Conservation (phyloP, 169 alveolate species). For the Eimeria necatrix region DNA sequence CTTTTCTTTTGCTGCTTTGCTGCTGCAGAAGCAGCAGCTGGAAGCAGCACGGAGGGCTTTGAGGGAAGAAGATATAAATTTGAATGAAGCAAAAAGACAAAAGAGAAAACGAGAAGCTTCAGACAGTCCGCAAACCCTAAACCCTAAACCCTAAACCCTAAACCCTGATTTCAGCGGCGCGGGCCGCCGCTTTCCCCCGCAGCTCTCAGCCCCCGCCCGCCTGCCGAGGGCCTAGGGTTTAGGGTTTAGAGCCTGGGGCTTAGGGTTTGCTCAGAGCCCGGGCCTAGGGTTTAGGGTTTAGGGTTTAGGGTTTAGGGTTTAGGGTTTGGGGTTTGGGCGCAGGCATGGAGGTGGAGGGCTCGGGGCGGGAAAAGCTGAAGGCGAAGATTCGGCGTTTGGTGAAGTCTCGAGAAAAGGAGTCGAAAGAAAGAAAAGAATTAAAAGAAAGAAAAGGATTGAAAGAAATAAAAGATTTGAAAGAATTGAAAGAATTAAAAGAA, state of each 20-base stretch:
- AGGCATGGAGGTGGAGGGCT: conserved; percentile 41
- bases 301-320: background rate
- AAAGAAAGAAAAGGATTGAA: background rate
- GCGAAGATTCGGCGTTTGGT: conserved; percentile 28
- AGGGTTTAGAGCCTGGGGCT: no score
- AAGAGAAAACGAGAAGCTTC: no score
- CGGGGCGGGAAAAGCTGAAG: background rate
- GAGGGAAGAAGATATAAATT: background rate
- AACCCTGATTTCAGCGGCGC: no score
- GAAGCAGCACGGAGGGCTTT: conserved; percentile 19
- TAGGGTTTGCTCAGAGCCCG: background rate
- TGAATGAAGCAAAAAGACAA: no score
- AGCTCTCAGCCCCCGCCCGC: no score
- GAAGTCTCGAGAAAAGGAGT: background rate
- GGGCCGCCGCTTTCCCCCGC: no score
- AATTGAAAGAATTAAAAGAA: no score
- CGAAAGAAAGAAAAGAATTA: background rate
- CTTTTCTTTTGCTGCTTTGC: background rate
- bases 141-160: no score
- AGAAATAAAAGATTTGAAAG: no score
- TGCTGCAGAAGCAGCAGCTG: conserved; percentile 11
- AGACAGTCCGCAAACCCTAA: no score
- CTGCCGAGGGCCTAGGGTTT: no score
- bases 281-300: conserved; percentile 23
- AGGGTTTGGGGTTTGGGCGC: background rate